phyloP scores from a whole-genome alignment of 176 grass and related monocot genomes.

The Panicum miliaceum region DNA sequence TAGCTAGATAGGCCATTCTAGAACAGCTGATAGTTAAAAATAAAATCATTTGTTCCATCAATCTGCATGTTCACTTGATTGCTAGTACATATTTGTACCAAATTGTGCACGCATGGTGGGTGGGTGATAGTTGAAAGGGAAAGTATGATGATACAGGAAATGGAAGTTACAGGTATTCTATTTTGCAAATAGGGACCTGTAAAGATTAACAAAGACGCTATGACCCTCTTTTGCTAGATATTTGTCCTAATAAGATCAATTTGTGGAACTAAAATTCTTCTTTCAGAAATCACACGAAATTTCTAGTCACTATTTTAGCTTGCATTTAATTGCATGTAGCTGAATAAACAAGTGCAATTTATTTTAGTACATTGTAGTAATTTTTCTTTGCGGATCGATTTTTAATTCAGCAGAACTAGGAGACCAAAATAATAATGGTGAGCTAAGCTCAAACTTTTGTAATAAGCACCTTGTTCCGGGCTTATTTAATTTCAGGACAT shows the following conservation, averaged over 20 bases:
- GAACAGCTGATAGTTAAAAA: constrained; percentile 17
- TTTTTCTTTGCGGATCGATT: background rate
- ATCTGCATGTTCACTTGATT: constrained; percentile 9
- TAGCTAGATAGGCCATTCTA: constrained; percentile 1
- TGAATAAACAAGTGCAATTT: background rate
- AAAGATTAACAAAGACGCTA: background rate
- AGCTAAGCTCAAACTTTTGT: background rate
- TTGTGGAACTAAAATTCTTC: constrained; percentile 1
- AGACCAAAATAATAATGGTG: background rate
- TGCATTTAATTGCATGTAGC: background rate
- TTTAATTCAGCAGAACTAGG: background rate
- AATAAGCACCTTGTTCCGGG: background rate
- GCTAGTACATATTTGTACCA: background rate
- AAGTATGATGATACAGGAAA: background rate
- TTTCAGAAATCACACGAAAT: background rate
- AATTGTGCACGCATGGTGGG: background rate
- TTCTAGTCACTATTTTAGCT: background rate
- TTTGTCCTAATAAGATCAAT: background rate
- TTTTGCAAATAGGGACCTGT: background rate
- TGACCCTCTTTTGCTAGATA: background rate
- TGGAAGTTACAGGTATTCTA: background rate
- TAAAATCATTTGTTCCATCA: constrained; percentile 24
- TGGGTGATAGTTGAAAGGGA: background rate
- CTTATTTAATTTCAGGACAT: background rate
- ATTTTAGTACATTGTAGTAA: background rate